Conservation (phyloP, 2,329 filamentous ascomycete species). For the Hortaea sp. region DNA sequence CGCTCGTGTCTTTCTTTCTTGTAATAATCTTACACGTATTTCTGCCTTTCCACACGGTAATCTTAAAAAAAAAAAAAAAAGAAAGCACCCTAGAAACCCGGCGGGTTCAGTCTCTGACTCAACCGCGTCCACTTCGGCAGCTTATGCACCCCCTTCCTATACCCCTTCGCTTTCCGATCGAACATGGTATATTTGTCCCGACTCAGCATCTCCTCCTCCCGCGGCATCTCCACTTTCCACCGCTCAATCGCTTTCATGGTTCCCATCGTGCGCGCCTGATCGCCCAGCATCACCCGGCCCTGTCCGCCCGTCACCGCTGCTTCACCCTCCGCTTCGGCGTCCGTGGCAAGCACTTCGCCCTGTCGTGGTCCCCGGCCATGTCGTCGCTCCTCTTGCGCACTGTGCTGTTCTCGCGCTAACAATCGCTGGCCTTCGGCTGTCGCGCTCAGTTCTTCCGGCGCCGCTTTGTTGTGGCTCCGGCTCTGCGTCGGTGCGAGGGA, state of each 20-base stretch:
- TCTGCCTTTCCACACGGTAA: not conserved
- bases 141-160: constrained; percentile 91
- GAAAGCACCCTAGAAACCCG: constrained; percentile 58
- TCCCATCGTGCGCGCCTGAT: constrained; percentile 34
- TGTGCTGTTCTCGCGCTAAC: constrained; percentile 9
- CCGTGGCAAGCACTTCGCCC: constrained; percentile 15
- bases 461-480: constrained; percentile 12
- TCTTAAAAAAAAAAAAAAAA: not conserved
- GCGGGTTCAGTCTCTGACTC: constrained; percentile 86
- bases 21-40: too few relatives aligned
- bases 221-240: constrained; percentile 95
- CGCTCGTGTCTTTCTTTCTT: too few relatives aligned
- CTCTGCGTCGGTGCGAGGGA: constrained; percentile 1
- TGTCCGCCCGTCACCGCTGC: not conserved
- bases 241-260: constrained; percentile 67
- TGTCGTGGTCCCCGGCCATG: constrained; percentile 23
- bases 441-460: constrained; percentile 16
- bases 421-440: constrained; percentile 24
- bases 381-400: constrained; percentile 11
- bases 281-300: constrained; percentile 5
- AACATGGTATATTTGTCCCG: constrained; percentile 98
- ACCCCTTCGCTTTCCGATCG: constrained; percentile 88
- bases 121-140: constrained; percentile 78
- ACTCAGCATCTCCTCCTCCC: constrained; percentile 88
- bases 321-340: constrained; percentile 2